Conservation (phyloP, 257 asterid genomes). For the Thymus mandschuricus region DNA sequence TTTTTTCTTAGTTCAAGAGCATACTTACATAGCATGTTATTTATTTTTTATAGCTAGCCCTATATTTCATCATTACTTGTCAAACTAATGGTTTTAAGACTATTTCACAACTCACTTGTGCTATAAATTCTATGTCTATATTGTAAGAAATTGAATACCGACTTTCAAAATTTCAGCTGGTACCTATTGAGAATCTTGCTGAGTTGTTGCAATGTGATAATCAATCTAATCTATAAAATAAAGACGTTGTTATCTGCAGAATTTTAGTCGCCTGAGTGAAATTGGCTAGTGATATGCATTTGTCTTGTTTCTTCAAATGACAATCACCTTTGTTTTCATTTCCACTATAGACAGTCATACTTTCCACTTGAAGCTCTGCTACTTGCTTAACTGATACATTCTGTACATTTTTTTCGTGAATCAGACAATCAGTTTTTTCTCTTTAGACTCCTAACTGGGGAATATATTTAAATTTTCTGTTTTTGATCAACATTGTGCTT, state of each 20-base stretch:
- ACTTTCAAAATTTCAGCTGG: slow-evolving; percentile 10
- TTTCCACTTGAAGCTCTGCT: no score
- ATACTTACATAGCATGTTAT: background rate
- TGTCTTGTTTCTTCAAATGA: background rate
- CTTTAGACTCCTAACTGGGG: slow-evolving; percentile 2
- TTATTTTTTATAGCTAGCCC: background rate
- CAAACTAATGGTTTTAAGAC: background rate
- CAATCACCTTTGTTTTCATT: background rate
- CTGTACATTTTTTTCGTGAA: background rate
- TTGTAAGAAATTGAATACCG: slow-evolving; percentile 3
- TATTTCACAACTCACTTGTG: background rate
- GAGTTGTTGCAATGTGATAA: background rate
- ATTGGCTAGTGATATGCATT: background rate
- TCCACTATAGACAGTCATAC: background rate
- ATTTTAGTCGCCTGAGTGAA: background rate
- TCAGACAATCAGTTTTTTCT: background rate
- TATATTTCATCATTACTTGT: background rate
- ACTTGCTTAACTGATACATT: no score
- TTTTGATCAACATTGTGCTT: slow-evolving; percentile 14
- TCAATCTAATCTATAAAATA: background rate
- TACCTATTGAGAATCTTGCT: background rate
- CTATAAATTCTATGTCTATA: background rate
- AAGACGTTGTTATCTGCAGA: background rate
- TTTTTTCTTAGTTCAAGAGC: background rate
- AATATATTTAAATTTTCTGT: slow-evolving; percentile 8